Percentiles rank a stretch among this genome's conserved stretches.
phyloP scores from a whole-genome alignment of 2,329 filamentous ascomycete species.

The Phialophora verrucosa region DNA sequence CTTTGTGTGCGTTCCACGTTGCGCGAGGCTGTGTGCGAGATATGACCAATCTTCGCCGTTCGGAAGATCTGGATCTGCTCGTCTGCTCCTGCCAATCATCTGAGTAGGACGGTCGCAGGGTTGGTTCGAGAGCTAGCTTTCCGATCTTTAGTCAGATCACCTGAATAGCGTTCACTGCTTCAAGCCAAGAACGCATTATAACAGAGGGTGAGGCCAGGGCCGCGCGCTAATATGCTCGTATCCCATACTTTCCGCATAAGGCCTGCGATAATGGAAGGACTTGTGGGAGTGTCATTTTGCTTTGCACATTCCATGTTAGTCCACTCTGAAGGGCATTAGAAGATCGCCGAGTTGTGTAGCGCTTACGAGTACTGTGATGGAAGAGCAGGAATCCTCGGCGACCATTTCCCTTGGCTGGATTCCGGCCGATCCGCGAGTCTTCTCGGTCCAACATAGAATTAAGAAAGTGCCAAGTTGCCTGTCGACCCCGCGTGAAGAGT shows the following conservation, averaged over 20 bases:
- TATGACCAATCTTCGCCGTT: background rate
- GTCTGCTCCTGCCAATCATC: background rate
- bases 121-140: too few species aligned
- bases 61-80: background rate
- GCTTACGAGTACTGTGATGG: background rate
- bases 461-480: background rate
- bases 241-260: background rate
- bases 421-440: background rate
- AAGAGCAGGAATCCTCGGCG: background rate
- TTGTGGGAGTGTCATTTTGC: too few species aligned
- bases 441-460: background rate
- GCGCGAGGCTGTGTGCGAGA: background rate
- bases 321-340: too few species aligned
- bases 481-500: background rate
- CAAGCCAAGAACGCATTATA: too few species aligned
- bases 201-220: too few species aligned
- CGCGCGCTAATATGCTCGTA: too few species aligned
- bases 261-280: background rate
- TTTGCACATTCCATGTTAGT: background rate
- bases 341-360: background rate
- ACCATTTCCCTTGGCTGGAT: background rate
- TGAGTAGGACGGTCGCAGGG: background rate
- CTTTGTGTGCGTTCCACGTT: background rate
- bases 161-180: too few species aligned
- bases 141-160: too few species aligned